Evolutionary conservation across 192 early-diverging fungal species (phyloP), one percentile per base, ranked within the genome.

Genomic region (Podila epicladia): DNA sequence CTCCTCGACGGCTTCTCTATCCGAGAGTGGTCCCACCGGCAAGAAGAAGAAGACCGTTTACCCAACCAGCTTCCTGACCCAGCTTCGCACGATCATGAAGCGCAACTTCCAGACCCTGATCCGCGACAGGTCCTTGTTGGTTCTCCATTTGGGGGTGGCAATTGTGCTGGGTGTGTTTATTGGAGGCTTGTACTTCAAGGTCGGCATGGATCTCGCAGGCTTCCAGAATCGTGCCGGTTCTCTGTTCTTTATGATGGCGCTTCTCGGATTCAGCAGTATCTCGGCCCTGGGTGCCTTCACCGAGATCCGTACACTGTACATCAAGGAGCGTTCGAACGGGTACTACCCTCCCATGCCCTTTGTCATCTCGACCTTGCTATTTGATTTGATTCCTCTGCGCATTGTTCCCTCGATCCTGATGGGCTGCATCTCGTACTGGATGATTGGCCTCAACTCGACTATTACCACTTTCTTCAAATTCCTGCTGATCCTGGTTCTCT

Each of bases 201-300:
- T 87, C 11, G 82, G 89, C 59, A 65, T 71, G 37, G 77, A 84
- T 49, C 67, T 94, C 19, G 89, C 85, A 4, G 93, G 93, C n/a
- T 85, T 94, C 32, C 93, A 94, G 78, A 94, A 94, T 67, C 85
- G 92, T 24, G 83, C 93, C 3, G 93, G 93, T 0, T 87, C 87
- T 0, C 64, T 91, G 22, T 92, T 94, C 64, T 93, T 94, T 66
- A 75, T 93, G 75, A 84, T 91, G 64, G 85, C 88, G 4, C 83
- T 94, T 26, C 68, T 94, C 13, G 93, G 90, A 0, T 94, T 94
- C 75, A 89, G 92, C 15, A 86, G 86, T 8, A 82, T 92, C 11
- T 87, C 85, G 48, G 91, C 93, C 0, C 83, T 94, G 55, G 88
- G 89, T 11, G 80, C 85, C 53, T 86, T 92, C 55, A 84, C 83